These are phyloP conservation scores for Mercurialis annua DNA, from an alignment of 345 rosid genomes.

Conservation along the genomic window DNA sequence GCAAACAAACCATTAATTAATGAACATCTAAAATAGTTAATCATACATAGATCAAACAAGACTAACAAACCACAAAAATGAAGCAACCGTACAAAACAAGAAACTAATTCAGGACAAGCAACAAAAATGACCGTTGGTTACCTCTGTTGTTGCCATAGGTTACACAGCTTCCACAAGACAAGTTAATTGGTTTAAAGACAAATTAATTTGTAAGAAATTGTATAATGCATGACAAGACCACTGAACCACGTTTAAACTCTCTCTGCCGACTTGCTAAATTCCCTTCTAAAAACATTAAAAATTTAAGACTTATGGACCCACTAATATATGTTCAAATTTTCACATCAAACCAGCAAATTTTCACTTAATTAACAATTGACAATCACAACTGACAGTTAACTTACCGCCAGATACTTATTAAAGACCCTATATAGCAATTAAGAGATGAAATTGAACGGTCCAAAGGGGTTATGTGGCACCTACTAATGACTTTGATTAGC, in stretches of 20 bases:
- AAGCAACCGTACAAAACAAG: neutral
- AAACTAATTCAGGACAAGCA: neutral
- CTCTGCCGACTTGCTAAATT: neutral
- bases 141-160: constrained; percentile 36
- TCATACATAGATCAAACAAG: neutral
- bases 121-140: neutral
- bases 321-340: constrained; percentile 15
- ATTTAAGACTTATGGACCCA: constrained; percentile 31
- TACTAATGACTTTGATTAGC: no score
- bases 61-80: neutral
- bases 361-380: constrained; percentile 11
- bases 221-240: neutral
- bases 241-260: neutral
- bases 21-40: no score
- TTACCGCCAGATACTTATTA: constrained; percentile 31
- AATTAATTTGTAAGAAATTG: constrained; percentile 5
- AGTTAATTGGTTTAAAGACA: constrained; percentile 1
- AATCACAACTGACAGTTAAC: constrained; percentile 23
- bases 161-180: constrained; percentile 5
- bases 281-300: constrained; percentile 23
- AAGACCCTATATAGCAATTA: neutral
- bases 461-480: no score
- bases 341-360: constrained; percentile 12
- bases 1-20: neutral
- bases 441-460: neutral